Conservation (phyloP, 176 grass and related monocot genomes). For the Cymbopogon citratus region DNA sequence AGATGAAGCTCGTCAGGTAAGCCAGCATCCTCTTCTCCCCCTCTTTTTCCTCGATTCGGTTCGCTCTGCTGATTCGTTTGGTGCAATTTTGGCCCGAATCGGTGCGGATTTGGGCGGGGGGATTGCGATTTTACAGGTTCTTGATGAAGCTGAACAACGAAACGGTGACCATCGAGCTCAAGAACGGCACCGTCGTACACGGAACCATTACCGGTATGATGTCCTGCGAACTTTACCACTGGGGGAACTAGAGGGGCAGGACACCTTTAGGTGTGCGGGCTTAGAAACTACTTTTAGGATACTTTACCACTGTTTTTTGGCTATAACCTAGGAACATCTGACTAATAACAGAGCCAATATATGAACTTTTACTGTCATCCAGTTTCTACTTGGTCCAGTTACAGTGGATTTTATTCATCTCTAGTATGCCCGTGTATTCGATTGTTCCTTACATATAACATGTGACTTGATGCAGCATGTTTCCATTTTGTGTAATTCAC, state of each 20-base stretch:
- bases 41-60: background rate
- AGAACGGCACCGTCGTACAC: constrained; percentile 70
- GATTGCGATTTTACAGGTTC: constrained; percentile 38
- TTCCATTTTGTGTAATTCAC: background rate
- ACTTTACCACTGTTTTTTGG: background rate
- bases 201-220: constrained; percentile 71
- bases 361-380: background rate
- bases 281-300: background rate
- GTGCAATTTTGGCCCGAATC: constrained; percentile 22
- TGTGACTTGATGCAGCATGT: background rate
- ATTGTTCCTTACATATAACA: background rate
- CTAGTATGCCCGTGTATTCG: background rate
- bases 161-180: constrained; percentile 80
- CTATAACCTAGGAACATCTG: background rate
- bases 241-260: background rate
- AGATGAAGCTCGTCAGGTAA: constrained; percentile 86
- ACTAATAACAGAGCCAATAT: background rate
- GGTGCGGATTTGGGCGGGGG: constrained; percentile 13
- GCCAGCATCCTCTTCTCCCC: background rate
- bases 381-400: background rate
- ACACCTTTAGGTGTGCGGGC: background rate
- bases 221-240: background rate
- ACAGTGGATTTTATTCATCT: background rate
- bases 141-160: constrained; percentile 95
- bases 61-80: background rate